Evolutionary conservation across 345 rosid genomes (phyloP).

Genomic region (Viola odorata): DNA sequence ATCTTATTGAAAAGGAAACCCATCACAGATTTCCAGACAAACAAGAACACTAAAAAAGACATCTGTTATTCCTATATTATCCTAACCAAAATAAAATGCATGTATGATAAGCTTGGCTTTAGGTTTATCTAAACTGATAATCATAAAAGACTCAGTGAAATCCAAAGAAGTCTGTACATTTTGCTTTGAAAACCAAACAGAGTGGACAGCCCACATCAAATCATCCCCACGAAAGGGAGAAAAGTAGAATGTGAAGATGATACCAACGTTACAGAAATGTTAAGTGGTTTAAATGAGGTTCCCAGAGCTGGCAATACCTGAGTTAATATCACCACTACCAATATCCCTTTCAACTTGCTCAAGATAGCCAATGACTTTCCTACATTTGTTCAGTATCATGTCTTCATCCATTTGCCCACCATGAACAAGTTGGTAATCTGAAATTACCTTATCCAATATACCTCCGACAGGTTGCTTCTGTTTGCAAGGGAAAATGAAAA

Average conservation of each 20-base stretch:
- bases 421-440: conserved; percentile 58
- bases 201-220: not conserved
- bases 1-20: no score
- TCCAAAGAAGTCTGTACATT: no score
- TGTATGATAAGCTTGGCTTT: not conserved
- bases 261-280: no score
- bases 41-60: not conserved
- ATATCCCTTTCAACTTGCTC: conserved; percentile 47
- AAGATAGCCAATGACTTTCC: conserved; percentile 43
- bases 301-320: conserved; percentile 38
- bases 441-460: conserved; percentile 55
- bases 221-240: not conserved
- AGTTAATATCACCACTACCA: conserved; percentile 39
- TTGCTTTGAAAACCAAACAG: not conserved
- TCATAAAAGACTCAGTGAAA: no score
- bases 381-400: conserved; percentile 49
- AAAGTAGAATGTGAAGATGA: not conserved
- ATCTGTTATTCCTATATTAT: not conserved
- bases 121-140: no score
- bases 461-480: conserved; percentile 63
- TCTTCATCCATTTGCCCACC: conserved; percentile 64
- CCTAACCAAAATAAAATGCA: not conserved
- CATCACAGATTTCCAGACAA: not conserved
- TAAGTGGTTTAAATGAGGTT: no score
- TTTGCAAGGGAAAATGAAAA: conserved; percentile 16